Base-by-base conservation (phyloP, 2,329 filamentous ascomycete species). In the Pseudogymnoascus verrucosus region DNA sequence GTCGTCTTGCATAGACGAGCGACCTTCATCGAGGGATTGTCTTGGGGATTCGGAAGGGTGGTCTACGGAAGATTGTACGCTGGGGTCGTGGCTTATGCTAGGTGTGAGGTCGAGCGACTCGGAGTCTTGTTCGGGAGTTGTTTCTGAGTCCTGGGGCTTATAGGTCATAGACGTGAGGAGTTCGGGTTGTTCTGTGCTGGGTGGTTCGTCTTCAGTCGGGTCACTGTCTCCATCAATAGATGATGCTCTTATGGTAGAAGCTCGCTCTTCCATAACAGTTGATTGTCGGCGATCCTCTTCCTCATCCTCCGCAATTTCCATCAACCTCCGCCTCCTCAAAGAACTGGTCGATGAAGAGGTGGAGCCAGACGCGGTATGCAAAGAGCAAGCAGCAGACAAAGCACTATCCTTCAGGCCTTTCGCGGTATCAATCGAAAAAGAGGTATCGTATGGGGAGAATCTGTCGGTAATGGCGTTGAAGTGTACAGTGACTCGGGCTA, bases 271-370 rank as follows among this genome's bases (percentile, higher is more conserved):
- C 19, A 78, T 76, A 5, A 81, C 78, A 6, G 82, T 75, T 1
- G 82, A 86, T 70, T 87, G 80, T 63, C 84, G 79, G 70, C 86
- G 88, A 63, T 88, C 85, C 71, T 96, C 92, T 72, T 96, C 91
- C 62, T 89, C 90, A 77, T 95, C 90, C 76, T 98, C 95, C n/a
- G 89, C 87, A 73, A 98, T 97, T 77, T 96, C 93, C 78, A 93
- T 89, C 70, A 98, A 79, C 68, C 90, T 87, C 70, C 88, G 85
- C 71, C 87, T 83, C 65, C 89, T 85, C 68, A 92, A 79, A 4
- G 91, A 96, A 73, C 89, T 92, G 60, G 85, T 89, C 4, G 91
- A 93, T 10, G 93, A 96, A 26, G 89, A 91, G 68, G 88, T 90
- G 19, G 93, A 96, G 40, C 88, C 89, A 11, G 91, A 91, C 6